Evolutionary conservation across 1,284 basidiomycete species (phyloP).

Genomic region (Schizophyllum commune): DNA sequence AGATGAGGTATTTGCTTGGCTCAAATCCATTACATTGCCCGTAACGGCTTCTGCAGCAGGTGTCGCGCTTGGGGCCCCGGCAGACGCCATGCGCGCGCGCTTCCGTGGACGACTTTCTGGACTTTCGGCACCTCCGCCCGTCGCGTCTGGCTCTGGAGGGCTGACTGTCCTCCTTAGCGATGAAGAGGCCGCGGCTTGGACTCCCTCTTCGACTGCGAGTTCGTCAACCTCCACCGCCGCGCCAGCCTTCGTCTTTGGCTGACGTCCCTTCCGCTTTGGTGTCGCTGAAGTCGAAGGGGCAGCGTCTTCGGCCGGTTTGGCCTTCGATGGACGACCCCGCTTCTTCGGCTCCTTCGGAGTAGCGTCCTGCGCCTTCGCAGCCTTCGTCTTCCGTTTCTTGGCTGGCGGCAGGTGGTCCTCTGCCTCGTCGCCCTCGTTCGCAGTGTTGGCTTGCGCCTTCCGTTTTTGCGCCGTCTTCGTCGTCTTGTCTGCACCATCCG

Average conservation of each 20-base stretch:
- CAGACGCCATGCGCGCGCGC: background rate
- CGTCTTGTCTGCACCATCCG: slow-evolving; percentile 7
- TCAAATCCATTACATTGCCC: too few species aligned
- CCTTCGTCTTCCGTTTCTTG: background rate
- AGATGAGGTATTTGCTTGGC: too few species aligned
- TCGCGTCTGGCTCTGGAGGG: background rate
- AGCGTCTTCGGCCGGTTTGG: background rate
- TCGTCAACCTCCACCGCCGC: background rate
- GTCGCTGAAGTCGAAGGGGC: background rate
- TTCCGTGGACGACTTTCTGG: background rate
- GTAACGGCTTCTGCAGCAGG: background rate
- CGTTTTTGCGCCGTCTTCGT: slow-evolving; percentile 13
- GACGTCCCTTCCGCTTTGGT: slow-evolving; percentile 14
- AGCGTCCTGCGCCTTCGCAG: background rate
- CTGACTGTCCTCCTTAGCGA: background rate
- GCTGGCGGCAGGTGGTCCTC: background rate
- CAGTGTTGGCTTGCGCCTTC: slow-evolving; percentile 4
- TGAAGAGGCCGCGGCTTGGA: background rate
- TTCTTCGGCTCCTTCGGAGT: slow-evolving; percentile 19
- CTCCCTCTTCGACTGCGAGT: background rate
- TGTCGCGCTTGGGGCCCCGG: too few species aligned
- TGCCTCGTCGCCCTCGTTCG: background rate
- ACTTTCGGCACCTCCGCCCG: background rate
- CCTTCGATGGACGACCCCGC: slow-evolving; percentile 13
- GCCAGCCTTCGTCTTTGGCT: slow-evolving; percentile 5